Evolutionary conservation across 257 asterid species (phyloP).

Genomic region (Forsythia viridissima): DNA sequence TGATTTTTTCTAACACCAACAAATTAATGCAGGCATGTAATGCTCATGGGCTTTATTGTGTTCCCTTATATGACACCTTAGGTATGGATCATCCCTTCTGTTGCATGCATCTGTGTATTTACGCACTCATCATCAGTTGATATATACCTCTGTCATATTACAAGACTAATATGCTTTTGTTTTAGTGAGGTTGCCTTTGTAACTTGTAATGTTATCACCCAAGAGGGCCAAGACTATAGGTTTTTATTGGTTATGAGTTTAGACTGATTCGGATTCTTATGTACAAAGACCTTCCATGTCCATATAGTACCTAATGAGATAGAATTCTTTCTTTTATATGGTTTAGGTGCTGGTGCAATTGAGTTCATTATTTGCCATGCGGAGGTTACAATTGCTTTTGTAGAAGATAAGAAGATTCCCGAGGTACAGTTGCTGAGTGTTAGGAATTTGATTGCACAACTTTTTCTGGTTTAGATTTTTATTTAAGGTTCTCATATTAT

Average conservation of each 20-base stretch:
- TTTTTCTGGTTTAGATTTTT: not conserved
- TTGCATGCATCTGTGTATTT: conserved; percentile 11
- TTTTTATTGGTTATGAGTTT: not conserved
- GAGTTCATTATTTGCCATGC: conserved; percentile 96
- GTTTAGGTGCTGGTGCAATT: conserved; percentile 89
- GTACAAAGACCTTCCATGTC: not conserved
- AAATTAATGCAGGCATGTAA: conserved; percentile 83
- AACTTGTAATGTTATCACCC: not conserved
- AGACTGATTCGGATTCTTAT: not conserved
- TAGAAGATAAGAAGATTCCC: conserved; percentile 82
- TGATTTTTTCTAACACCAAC: conserved; percentile 24
- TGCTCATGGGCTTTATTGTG: conserved; percentile 91
- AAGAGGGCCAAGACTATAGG: not conserved
- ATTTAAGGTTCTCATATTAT: conserved; percentile 21
- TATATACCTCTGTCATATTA: conserved; percentile 6
- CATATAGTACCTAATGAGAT: conserved; percentile 2
- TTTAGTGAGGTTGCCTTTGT: conserved; percentile 19
- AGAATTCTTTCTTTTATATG: conserved; percentile 30
- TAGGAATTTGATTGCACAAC: conserved; percentile 1
- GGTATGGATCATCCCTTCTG: conserved; percentile 48
- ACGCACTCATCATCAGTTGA: not conserved
- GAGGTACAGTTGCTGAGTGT: conserved; percentile 53
- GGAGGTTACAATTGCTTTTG: conserved; percentile 81
- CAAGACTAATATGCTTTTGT: conserved; percentile 20
- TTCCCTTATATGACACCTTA: conserved; percentile 91